These are phyloP conservation scores for Imleria badia DNA, from an alignment of 768 basidiomycete species.

Conservation along the genomic window DNA sequence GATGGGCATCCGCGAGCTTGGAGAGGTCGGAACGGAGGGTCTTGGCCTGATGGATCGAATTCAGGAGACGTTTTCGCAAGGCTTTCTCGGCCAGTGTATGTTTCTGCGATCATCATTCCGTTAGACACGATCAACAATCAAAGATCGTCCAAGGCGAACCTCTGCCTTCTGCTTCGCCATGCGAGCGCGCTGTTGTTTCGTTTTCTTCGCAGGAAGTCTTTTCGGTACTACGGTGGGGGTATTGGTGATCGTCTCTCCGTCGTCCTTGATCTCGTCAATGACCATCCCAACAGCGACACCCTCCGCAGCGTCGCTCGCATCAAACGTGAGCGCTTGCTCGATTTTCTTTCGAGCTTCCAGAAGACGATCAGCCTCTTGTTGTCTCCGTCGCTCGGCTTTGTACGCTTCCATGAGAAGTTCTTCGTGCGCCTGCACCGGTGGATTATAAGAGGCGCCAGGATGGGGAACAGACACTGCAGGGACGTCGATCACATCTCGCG, in stretches of 20 bases:
- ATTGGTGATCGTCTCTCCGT: slow-evolving; percentile 36
- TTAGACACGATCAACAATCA: not conserved
- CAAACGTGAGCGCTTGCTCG: slow-evolving; percentile 42
- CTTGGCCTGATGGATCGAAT: slow-evolving; percentile 57
- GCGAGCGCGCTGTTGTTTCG: slow-evolving; percentile 67
- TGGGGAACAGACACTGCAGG: slow-evolving; percentile 73
- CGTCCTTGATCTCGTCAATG: slow-evolving; percentile 46
- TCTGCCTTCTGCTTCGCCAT: slow-evolving; percentile 63
- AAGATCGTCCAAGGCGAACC: slow-evolving; percentile 37
- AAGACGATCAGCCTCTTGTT: slow-evolving; percentile 53
- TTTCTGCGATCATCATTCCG: slow-evolving; percentile 44
- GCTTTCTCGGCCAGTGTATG: slow-evolving; percentile 58
- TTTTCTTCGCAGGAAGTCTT: slow-evolving; percentile 48
- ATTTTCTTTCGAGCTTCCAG: slow-evolving; percentile 56
- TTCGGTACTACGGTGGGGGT: slow-evolving; percentile 37
- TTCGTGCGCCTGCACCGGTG: slow-evolving; percentile 68
- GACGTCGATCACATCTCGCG: slow-evolving; percentile 53
- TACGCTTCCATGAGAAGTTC: slow-evolving; percentile 69
- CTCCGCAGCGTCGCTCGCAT: slow-evolving; percentile 30
- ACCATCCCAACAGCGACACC: slow-evolving; percentile 65
- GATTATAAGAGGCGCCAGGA: slow-evolving; percentile 88
- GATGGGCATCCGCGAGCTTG: slow-evolving; percentile 38
- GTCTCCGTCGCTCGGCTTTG: slow-evolving; percentile 58
- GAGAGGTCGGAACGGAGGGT: slow-evolving; percentile 46
- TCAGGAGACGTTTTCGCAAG: slow-evolving; percentile 58